These are phyloP conservation scores for Canna indica DNA, from an alignment of 176 grass and related monocot genomes.

Conservation along the genomic window DNA sequence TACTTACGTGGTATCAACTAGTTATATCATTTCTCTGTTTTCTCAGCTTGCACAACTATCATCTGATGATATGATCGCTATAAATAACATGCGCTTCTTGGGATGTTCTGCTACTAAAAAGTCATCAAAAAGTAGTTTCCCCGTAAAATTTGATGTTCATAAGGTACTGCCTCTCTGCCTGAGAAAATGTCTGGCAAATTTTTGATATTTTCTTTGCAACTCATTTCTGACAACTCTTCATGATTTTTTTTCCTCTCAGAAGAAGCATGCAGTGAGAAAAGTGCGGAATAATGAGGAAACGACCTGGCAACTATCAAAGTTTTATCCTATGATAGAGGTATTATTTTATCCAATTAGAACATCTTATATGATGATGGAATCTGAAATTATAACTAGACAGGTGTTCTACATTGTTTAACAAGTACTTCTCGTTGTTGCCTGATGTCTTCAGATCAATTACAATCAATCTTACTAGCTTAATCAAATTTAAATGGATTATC, in stretches of 20 bases:
- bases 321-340: slow-evolving; percentile 84
- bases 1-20: too few species aligned
- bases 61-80: slow-evolving; percentile 52
- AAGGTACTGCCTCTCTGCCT: slow-evolving; percentile 29
- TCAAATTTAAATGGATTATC: background rate
- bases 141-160: slow-evolving; percentile 61
- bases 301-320: slow-evolving; percentile 55
- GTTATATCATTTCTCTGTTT: slow-evolving; percentile 10
- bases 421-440: background rate
- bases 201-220: background rate
- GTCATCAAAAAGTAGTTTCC: slow-evolving; percentile 38
- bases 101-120: slow-evolving; percentile 49
- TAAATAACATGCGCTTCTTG: slow-evolving; percentile 64
- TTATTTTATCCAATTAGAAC: background rate
- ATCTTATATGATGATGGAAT: background rate
- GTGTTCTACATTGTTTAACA: background rate
- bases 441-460: too few species aligned
- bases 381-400: background rate
- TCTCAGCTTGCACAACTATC: slow-evolving; percentile 59
- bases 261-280: slow-evolving; percentile 60
- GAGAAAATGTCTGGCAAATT: background rate
- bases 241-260: slow-evolving; percentile 27
- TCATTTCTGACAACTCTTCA: background rate
- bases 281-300: slow-evolving; percentile 45
- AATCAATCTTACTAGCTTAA: background rate